Conservation (phyloP, 176 grass and related monocot species). For the Aegilops sharonensis region DNA sequence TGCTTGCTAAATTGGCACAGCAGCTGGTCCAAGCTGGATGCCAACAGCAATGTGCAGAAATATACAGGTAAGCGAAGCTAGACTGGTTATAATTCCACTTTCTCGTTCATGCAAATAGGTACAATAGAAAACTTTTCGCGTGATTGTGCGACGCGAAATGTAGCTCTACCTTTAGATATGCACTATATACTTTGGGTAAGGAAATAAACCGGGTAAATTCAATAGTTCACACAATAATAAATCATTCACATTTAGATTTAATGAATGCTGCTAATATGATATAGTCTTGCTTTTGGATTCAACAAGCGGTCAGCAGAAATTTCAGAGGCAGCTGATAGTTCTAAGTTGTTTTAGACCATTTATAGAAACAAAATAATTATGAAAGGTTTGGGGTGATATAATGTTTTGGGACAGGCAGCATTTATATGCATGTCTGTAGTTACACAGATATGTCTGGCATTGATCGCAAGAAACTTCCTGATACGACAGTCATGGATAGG, state of each 20-base stretch:
- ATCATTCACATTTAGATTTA: background rate
- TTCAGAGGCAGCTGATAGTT: background rate
- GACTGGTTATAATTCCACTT: background rate
- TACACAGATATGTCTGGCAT: background rate
- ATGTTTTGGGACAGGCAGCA: background rate
- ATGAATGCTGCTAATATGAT: background rate
- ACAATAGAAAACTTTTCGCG: background rate
- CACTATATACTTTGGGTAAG: background rate
- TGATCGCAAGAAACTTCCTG: background rate
- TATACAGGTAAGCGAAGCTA: slow-evolving; percentile 65
- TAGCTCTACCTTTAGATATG: background rate
- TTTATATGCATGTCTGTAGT: background rate
- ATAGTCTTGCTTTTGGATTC: background rate
- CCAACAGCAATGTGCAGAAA: slow-evolving; percentile 75
- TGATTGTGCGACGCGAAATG: background rate
- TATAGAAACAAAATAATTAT: background rate
- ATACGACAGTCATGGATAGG: background rate
- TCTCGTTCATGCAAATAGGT: background rate
- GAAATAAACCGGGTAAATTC: background rate
- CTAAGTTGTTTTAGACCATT: background rate
- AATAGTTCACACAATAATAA: background rate
- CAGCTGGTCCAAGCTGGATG: slow-evolving; percentile 88
- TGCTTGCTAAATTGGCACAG: slow-evolving; percentile 85
- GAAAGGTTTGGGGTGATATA: too few relatives aligned
- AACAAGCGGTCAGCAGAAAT: background rate